These are phyloP conservation scores for Manihot esculenta DNA, from an alignment of 441 rosid species.

Conservation along the genomic window DNA sequence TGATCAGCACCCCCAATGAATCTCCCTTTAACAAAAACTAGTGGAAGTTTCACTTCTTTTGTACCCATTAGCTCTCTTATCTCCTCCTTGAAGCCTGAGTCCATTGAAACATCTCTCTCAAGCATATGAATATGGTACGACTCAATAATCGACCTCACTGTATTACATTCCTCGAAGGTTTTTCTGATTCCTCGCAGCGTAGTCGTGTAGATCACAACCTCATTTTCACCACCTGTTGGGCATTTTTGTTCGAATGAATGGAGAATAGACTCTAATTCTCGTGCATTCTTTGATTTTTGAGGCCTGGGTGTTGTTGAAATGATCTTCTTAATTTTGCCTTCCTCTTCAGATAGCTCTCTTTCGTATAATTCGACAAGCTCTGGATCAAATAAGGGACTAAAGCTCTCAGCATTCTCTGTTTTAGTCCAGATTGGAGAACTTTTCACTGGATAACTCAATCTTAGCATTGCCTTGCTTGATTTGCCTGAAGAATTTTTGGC, in stretches of 20 bases:
- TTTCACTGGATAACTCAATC: slow-evolving; percentile 56
- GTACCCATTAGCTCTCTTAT: slow-evolving; percentile 48
- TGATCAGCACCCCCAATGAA: slow-evolving; percentile 71
- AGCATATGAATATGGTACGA: slow-evolving; percentile 47
- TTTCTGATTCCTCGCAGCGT: slow-evolving; percentile 81
- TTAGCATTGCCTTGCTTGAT: slow-evolving; percentile 49
- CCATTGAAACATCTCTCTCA: slow-evolving; percentile 93
- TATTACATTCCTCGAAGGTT: slow-evolving; percentile 86
- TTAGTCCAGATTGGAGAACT: slow-evolving; percentile 33
- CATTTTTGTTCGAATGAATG: slow-evolving; percentile 44
- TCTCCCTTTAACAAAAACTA: slow-evolving; percentile 77
- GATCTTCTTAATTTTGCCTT: slow-evolving; percentile 71
- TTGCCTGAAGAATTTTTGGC: slow-evolving; percentile 34
- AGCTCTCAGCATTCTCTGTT: slow-evolving; percentile 36
- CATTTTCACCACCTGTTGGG: slow-evolving; percentile 74
- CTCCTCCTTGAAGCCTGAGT: slow-evolving; percentile 76
- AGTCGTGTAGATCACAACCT: slow-evolving; percentile 79
- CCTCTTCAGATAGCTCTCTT: slow-evolving; percentile 54
- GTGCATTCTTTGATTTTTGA: slow-evolving; percentile 29
- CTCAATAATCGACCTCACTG: slow-evolving; percentile 59
- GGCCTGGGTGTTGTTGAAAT: slow-evolving; percentile 42
- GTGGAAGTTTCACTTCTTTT: slow-evolving; percentile 65
- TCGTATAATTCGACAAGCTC: slow-evolving; percentile 70
- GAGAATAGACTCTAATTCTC: slow-evolving; percentile 40
- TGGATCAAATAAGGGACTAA: slow-evolving; percentile 82